These are phyloP conservation scores for Leccinum imitatum DNA, from an alignment of 768 basidiomycete genomes.

Conservation along the genomic window DNA sequence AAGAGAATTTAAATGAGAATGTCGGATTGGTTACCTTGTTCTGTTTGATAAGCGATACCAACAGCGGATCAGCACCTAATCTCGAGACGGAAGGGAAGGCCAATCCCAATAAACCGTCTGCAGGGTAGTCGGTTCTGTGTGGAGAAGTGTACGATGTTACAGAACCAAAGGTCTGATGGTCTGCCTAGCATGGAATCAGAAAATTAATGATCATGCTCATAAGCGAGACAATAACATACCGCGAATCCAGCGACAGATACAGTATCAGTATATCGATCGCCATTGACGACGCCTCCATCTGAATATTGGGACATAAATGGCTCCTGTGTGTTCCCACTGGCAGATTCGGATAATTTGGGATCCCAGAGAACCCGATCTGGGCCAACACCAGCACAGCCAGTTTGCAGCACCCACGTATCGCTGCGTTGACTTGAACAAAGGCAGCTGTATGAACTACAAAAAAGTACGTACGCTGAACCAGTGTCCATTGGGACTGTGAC, in stretches of 20 bases:
- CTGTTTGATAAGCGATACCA: background rate
- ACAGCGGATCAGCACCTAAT: background rate
- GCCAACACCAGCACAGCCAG: background rate
- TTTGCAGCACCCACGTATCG: background rate
- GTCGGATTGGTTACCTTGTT: background rate
- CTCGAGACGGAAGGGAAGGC: background rate
- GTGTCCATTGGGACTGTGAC: background rate
- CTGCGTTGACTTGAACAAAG: background rate
- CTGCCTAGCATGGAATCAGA: background rate
- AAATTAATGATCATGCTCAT: background rate
- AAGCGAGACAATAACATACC: background rate
- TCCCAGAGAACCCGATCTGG: background rate
- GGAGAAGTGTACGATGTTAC: background rate
- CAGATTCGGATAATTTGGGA: background rate
- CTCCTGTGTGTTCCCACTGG: background rate
- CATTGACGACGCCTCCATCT: background rate
- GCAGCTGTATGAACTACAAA: background rate
- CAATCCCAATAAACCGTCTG: background rate
- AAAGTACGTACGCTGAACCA: background rate
- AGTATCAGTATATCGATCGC: background rate
- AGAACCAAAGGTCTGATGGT: background rate
- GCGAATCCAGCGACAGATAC: background rate
- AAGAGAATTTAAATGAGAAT: background rate
- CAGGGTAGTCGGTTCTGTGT: background rate
- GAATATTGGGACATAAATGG: background rate